Evolutionary conservation across 495 filamentous ascomycete genomes (phyloP).

Genomic region (Penicillium alfredii): DNA sequence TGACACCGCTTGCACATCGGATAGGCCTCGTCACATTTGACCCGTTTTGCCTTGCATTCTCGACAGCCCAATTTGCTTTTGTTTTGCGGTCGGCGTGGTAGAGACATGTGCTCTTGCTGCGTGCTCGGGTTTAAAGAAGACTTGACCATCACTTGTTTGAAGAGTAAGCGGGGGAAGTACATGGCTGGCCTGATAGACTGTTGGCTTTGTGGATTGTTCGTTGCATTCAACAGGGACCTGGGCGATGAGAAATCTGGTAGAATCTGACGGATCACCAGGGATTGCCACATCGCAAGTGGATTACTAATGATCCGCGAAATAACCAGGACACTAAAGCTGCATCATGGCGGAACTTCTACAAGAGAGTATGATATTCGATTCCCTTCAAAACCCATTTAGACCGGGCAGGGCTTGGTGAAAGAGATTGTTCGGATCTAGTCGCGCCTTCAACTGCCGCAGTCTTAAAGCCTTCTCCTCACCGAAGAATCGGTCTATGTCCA

Average conservation of each 20-base stretch:
- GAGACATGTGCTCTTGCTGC: conserved; percentile 8
- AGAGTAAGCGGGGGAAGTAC: conserved; percentile 6
- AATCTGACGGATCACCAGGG: no score
- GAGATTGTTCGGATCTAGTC: conserved; percentile 6
- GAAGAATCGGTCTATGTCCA: conserved; percentile 5
- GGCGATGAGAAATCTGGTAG: no score
- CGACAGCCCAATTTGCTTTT: conserved; percentile 14
- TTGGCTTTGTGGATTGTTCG: no score
- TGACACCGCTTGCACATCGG: conserved; percentile 53
- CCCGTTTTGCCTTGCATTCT: conserved; percentile 28
- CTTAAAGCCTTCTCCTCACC: not conserved
- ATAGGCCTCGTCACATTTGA: conserved; percentile 59
- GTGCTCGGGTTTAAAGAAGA: conserved; percentile 7
- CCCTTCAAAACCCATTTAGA: conserved; percentile 4
- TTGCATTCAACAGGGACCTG: no score
- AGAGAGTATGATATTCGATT: no score
- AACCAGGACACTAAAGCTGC: no score
- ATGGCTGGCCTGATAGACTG: no score
- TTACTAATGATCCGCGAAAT: no score
- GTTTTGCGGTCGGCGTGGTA: conserved; percentile 7
- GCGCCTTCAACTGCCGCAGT: conserved; percentile 6
- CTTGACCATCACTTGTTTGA: conserved; percentile 8
- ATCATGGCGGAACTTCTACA: no score
- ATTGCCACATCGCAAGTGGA: no score
- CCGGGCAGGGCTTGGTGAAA: conserved; percentile 8